Evolutionary conservation across 345 rosid species (phyloP).

Genomic region (Lepidium sativum): DNA sequence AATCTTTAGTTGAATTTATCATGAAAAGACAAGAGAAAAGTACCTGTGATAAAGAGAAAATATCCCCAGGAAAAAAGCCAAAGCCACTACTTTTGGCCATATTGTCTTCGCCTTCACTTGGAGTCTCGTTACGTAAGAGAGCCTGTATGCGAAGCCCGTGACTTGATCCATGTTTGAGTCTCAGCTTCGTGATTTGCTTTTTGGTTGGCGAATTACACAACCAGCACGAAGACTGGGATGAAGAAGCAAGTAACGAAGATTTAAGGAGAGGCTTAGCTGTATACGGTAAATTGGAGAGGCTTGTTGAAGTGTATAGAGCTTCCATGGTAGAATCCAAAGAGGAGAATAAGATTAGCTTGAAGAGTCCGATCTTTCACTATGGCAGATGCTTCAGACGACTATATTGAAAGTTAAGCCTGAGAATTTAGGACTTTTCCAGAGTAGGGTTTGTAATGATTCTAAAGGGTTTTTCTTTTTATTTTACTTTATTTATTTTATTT

Average conservation of each 20-base stretch:
- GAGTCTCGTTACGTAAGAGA: conserved; percentile 26
- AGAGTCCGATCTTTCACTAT: conserved; percentile 5
- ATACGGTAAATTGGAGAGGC: conserved; percentile 36
- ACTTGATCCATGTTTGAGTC: conserved; percentile 29
- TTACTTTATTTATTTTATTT: not conserved
- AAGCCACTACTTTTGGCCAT: conserved; percentile 28
- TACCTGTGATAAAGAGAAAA: conserved; percentile 55
- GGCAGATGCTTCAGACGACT: conserved; percentile 11
- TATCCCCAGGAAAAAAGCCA: conserved; percentile 36
- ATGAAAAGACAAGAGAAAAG: not conserved
- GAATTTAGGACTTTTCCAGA: conserved; percentile 12
- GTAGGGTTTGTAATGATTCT: conserved; percentile 11
- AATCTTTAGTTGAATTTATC: not conserved
- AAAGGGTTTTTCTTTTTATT: not conserved
- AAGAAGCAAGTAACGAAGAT: conserved; percentile 20
- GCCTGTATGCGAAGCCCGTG: conserved; percentile 40
- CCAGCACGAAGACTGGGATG: conserved; percentile 30
- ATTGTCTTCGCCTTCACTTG: conserved; percentile 43
- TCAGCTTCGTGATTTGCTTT: conserved; percentile 36
- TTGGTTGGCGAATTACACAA: conserved; percentile 18
- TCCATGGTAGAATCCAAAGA: conserved; percentile 40
- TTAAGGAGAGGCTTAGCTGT: conserved; percentile 23
- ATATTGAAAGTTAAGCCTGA: conserved; percentile 1
- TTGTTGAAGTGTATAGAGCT: conserved; percentile 37
- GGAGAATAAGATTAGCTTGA: conserved; percentile 5